Conservation (phyloP, 257 asterid species). For the Fraxinus excelsior region DNA sequence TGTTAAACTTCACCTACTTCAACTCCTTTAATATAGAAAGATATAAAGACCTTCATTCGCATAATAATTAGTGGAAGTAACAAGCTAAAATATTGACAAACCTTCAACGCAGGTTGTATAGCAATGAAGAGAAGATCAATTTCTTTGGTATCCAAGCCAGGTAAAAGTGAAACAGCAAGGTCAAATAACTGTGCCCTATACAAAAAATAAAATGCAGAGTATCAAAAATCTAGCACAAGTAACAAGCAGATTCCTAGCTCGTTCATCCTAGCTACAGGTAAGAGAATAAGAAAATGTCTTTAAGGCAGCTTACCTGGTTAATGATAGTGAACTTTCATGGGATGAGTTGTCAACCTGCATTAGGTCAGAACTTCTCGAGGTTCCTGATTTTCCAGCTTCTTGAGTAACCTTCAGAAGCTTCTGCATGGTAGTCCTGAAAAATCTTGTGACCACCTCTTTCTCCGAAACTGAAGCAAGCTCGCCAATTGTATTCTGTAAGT, state of each 20-base stretch:
- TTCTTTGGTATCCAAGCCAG: conserved; percentile 74
- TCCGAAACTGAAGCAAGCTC: conserved; percentile 81
- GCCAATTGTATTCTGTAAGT: conserved; percentile 65
- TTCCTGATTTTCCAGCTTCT: conserved; percentile 49
- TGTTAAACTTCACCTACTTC: conserved; percentile 7
- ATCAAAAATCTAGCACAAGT: conserved; percentile 4
- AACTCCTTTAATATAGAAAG: conserved; percentile 13
- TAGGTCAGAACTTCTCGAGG: conserved; percentile 40
- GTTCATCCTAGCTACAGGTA: conserved; percentile 12
- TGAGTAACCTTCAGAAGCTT: conserved; percentile 62
- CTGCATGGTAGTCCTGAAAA: conserved; percentile 62
- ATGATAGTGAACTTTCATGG: conserved; percentile 43
- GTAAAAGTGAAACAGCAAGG: conserved; percentile 80
- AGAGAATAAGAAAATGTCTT: conserved; percentile 2
- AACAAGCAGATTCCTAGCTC: conserved; percentile 7
- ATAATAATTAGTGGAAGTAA: not conserved
- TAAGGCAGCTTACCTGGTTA: conserved; percentile 54
- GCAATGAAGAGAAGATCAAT: conserved; percentile 63
- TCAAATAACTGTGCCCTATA: conserved; percentile 81
- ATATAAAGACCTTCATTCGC: conserved; percentile 10
- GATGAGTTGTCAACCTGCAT: conserved; percentile 74
- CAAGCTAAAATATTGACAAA: conserved; percentile 26
- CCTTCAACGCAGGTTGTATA: conserved; percentile 67
- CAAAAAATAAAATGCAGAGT: conserved; percentile 21
- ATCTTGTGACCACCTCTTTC: conserved; percentile 49